Evolutionary conservation across 176 grass and related monocot species (phyloP).

Genomic region (Oryza officinalis): DNA sequence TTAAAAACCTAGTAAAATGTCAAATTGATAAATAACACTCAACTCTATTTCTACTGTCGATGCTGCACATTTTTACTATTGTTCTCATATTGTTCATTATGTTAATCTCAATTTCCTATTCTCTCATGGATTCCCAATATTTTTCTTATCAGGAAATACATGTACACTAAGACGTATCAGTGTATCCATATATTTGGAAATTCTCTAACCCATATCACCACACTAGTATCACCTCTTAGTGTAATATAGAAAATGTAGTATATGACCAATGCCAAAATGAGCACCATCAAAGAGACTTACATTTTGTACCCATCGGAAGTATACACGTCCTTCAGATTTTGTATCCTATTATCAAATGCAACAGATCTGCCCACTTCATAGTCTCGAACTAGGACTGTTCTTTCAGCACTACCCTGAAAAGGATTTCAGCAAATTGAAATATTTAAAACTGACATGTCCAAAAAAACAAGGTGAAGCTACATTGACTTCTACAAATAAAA

Average conservation of each 20-base stretch:
- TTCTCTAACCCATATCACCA: too few relatives aligned
- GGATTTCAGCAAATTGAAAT: constrained; percentile 23
- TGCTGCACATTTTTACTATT: too few relatives aligned
- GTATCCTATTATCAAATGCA: constrained; percentile 71
- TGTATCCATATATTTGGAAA: too few relatives aligned
- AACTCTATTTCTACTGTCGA: too few relatives aligned
- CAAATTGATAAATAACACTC: too few relatives aligned
- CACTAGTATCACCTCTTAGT: too few relatives aligned
- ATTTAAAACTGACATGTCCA: not conserved
- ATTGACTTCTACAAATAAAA: constrained; percentile 1
- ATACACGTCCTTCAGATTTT: constrained; percentile 89
- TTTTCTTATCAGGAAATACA: too few relatives aligned
- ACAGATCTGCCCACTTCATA: constrained; percentile 74
- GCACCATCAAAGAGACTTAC: constrained; percentile 45
- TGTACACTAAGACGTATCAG: too few relatives aligned
- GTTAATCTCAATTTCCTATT: too few relatives aligned
- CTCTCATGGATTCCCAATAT: too few relatives aligned
- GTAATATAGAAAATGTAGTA: not conserved
- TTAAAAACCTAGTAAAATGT: too few relatives aligned
- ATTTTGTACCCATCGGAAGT: constrained; percentile 85
- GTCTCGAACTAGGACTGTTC: constrained; percentile 85
- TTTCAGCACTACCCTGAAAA: constrained; percentile 78
- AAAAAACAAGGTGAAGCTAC: not conserved
- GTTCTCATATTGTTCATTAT: too few relatives aligned
- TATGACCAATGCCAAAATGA: not conserved